These are phyloP conservation scores for Tolypocladium tundrense DNA, from an alignment of 2,329 filamentous ascomycete genomes.

Conservation along the genomic window DNA sequence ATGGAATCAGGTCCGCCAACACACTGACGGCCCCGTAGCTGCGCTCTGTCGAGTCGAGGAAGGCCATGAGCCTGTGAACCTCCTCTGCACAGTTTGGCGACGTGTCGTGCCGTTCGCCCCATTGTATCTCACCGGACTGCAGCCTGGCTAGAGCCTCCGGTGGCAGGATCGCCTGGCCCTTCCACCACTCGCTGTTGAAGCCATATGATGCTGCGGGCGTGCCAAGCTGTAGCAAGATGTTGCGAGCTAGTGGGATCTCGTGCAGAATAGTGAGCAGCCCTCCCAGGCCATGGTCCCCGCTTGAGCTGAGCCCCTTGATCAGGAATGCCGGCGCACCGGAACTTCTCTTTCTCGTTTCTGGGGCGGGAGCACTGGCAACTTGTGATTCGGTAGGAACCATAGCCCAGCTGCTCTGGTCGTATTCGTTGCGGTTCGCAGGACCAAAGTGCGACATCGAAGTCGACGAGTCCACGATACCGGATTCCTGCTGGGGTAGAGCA, in stretches of 20 bases:
- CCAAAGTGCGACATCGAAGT: constrained; percentile 41
- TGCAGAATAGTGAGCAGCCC: constrained; percentile 49
- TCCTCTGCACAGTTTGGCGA: constrained; percentile 38
- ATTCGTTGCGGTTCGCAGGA: constrained; percentile 45
- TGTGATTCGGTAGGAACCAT: constrained; percentile 36
- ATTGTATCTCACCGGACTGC: constrained; percentile 18
- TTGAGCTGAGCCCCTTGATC: constrained; percentile 20
- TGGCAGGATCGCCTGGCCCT: constrained; percentile 39
- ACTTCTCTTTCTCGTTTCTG: constrained; percentile 33
- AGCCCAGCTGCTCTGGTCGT: constrained; percentile 47
- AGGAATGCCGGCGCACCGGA: constrained; percentile 41
- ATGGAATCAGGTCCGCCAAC: constrained; percentile 28
- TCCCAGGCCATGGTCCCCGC: constrained; percentile 33
- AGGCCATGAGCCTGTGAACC: constrained; percentile 52
- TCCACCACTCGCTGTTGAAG: constrained; percentile 51
- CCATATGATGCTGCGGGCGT: constrained; percentile 38
- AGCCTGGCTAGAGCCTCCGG: constrained; percentile 24
- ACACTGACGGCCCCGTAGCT: constrained; percentile 46
- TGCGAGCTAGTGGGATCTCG: constrained; percentile 47
- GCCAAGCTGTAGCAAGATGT: constrained; percentile 38
- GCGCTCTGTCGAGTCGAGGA: constrained; percentile 50
- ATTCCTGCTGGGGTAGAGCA: constrained; percentile 33
- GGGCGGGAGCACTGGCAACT: constrained; percentile 12
- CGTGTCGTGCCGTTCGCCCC: constrained; percentile 15
- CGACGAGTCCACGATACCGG: constrained; percentile 33